phyloP scores from a whole-genome alignment of 192 early-diverging fungal species.

The Backusella macrospora region DNA sequence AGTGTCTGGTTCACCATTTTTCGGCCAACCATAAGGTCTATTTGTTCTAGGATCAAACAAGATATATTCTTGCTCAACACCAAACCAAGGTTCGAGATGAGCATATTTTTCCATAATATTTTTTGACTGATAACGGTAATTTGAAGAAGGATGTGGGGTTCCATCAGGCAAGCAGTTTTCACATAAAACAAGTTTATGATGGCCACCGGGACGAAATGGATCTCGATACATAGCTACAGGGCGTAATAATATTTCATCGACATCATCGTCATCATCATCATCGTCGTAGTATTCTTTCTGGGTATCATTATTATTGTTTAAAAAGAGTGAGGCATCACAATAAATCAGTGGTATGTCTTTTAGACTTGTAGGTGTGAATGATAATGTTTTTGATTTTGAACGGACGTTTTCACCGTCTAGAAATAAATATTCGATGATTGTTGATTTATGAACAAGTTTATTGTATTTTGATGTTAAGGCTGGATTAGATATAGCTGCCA shows the following conservation, averaged over 20 bases:
- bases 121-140: conserved; percentile 41
- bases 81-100: conserved; percentile 54
- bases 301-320: conserved; percentile 30
- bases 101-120: conserved; percentile 45
- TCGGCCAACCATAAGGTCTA: conserved; percentile 55
- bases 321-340: background rate
- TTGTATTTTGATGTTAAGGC: conserved; percentile 14
- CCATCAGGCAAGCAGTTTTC: conserved; percentile 53
- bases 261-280: conserved; percentile 41
- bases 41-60: conserved; percentile 46
- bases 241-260: conserved; percentile 39
- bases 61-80: conserved; percentile 60
- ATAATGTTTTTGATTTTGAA: conserved; percentile 52
- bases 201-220: conserved; percentile 48
- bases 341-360: conserved; percentile 45
- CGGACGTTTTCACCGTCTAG: conserved; percentile 51
- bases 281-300: conserved; percentile 25
- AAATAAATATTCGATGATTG: conserved; percentile 55
- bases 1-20: conserved; percentile 52
- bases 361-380: background rate
- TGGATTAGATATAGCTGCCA: background rate
- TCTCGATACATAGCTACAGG: conserved; percentile 54
- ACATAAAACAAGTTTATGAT: conserved; percentile 53
- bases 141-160: conserved; percentile 48
- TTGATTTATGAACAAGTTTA: conserved; percentile 4